Conservation (phyloP, 2,329 filamentous ascomycete species). For the Neonectria neomacrospora region DNA sequence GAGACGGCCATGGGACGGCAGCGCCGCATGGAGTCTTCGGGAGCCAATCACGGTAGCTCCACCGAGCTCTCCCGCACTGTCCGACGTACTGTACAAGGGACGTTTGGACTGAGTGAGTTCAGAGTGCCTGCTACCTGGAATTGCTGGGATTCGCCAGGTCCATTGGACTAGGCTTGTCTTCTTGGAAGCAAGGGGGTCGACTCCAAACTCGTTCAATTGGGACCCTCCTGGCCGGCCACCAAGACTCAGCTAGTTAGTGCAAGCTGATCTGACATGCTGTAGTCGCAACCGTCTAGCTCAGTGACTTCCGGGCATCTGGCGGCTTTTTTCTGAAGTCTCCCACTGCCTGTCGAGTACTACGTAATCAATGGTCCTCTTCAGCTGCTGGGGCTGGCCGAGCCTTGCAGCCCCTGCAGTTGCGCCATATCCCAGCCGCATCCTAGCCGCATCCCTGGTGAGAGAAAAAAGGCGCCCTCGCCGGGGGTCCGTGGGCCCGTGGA, state of each 20-base stretch:
- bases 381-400: constrained; percentile 35
- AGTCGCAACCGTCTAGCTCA: constrained; percentile 11
- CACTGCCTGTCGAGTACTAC: constrained; percentile 16
- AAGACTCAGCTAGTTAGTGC: background rate
- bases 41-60: constrained; percentile 17
- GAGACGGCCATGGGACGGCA: constrained; percentile 19
- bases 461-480: constrained; percentile 25
- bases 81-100: constrained; percentile 9
- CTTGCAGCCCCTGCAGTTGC: constrained; percentile 41
- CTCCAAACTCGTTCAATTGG: constrained; percentile 15
- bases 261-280: constrained; percentile 25
- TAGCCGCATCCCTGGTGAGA: constrained; percentile 26
- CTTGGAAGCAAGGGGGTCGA: constrained; percentile 16
- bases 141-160: constrained; percentile 18
- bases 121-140: constrained; percentile 11
- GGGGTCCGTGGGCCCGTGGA: constrained; percentile 35
- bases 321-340: constrained; percentile 6
- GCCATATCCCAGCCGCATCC: constrained; percentile 41
- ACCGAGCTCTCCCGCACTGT: constrained; percentile 15
- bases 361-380: constrained; percentile 29
- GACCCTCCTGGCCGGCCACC: constrained; percentile 7
- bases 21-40: constrained; percentile 8
- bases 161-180: constrained; percentile 2
- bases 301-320: constrained; percentile 14
- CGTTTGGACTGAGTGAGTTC: background rate